Evolutionary conservation across 2,329 filamentous ascomycete genomes (phyloP).

Genomic region (Aureobasidium sp.): DNA sequence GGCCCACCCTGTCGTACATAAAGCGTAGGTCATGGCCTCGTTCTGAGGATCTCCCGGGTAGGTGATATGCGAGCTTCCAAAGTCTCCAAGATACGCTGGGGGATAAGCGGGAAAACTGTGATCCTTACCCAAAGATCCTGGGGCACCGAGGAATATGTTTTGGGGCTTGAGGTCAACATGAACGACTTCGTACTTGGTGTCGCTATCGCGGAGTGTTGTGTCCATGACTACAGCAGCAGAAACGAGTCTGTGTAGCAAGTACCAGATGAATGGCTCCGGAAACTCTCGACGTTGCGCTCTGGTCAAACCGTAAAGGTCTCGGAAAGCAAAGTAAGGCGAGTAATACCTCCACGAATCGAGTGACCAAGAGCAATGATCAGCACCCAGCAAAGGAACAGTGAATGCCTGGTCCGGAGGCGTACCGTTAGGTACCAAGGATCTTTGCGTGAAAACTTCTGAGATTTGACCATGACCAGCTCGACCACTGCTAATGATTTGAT

Average conservation of each 20-base stretch:
- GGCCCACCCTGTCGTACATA: not conserved
- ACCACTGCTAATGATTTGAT: not conserved
- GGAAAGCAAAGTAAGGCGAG: not conserved
- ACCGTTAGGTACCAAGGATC: not conserved
- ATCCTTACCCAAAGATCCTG: not conserved
- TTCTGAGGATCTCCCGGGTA: not conserved
- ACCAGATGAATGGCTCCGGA: conserved; percentile 17
- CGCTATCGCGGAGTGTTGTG: not conserved
- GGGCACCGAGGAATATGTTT: conserved; percentile 7
- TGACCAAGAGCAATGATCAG: conserved; percentile 9
- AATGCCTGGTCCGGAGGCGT: not conserved
- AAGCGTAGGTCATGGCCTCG: not conserved
- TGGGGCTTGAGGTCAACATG: conserved; percentile 9
- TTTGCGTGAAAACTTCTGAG: not conserved
- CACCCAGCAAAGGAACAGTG: conserved; percentile 4
- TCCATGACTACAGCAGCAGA: conserved; percentile 1
- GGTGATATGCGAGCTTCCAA: conserved; percentile 6
- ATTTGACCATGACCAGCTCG: not conserved
- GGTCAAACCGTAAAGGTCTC: not conserved
- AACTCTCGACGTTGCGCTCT: not conserved
- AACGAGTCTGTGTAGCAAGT: conserved; percentile 1
- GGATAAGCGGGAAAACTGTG: not conserved
- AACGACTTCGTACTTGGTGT: not conserved
- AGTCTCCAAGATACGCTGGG: conserved; percentile 7
- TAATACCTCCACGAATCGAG: conserved; percentile 11